A percentile compares a stretch with the other conserved stretches of the same genome.
Conservation (phyloP, 495 filamentous ascomycete species). For the Penicillium antarcticum region DNA sequence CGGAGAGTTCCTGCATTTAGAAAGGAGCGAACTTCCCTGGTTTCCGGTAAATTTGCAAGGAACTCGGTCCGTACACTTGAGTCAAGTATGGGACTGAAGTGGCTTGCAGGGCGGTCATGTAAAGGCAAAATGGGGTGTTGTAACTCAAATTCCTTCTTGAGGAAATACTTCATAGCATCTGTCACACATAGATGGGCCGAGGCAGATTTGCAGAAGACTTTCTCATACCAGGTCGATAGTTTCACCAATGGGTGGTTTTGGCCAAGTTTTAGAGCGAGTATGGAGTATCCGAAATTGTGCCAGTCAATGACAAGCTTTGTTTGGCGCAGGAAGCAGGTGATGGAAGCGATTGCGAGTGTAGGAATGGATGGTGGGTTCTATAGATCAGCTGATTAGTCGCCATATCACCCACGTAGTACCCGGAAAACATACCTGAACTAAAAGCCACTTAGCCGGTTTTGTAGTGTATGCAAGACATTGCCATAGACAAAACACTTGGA, state of each 20-base stretch:
- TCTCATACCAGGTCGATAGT: constrained; percentile 75
- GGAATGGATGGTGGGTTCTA: constrained; percentile 96
- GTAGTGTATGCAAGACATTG: constrained; percentile 69
- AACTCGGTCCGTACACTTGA: constrained; percentile 49
- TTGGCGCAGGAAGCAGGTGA: constrained; percentile 73
- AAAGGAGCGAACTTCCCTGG: constrained; percentile 49
- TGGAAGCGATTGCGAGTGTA: constrained; percentile 69
- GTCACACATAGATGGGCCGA: constrained; percentile 83
- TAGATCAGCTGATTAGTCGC: too few species aligned
- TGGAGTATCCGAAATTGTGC: constrained; percentile 99
- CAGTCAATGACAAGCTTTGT: constrained; percentile 89
- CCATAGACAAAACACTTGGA: constrained; percentile 70
- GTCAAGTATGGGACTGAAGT: constrained; percentile 68
- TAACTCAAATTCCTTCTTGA: constrained; percentile 63
- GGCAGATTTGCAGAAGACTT: constrained; percentile 62
- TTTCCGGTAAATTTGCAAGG: constrained; percentile 57
- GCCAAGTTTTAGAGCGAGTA: constrained; percentile 69
- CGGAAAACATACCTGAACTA: constrained; percentile 60
- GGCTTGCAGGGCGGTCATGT: constrained; percentile 81
- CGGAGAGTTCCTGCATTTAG: constrained; percentile 54
- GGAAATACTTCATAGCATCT: constrained; percentile 73
- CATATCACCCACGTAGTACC: too few species aligned
- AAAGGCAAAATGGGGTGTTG: constrained; percentile 62
- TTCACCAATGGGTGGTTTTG: constrained; percentile 68
- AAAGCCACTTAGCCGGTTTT: constrained; percentile 70